Percentiles rank a stretch among this genome's conserved stretches.
Conservation (phyloP, 352 stramenopile species). For the Phytophthora pluvialis region DNA sequence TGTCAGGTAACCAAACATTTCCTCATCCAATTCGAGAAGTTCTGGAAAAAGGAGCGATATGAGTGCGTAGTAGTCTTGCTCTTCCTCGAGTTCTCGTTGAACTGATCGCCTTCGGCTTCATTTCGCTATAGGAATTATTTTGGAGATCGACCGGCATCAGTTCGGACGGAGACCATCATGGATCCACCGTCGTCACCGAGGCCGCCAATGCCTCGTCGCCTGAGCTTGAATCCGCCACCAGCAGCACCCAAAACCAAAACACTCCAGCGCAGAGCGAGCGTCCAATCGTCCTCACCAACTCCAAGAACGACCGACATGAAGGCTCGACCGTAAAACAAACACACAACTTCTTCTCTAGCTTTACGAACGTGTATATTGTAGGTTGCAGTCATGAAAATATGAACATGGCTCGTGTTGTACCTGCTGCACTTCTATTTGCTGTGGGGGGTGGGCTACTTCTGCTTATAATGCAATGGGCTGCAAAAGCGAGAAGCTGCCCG, state of each 20-base stretch:
- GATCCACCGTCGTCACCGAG: constrained; percentile 21
- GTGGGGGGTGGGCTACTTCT: constrained; percentile 12
- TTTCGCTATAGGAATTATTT: constrained; percentile 59
- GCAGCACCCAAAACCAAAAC: constrained; percentile 34
- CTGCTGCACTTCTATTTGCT: constrained; percentile 36
- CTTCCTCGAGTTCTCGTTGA: neutral
- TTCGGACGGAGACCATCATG: neutral
- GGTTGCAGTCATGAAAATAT: constrained; percentile 44
- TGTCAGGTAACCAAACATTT: constrained; percentile 68
- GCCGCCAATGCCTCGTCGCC: constrained; percentile 32
- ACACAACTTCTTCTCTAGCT: constrained; percentile 11
- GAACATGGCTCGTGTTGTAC: constrained; percentile 39
- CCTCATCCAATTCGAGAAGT: constrained; percentile 79
- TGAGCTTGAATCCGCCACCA: constrained; percentile 56
- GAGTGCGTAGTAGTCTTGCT: constrained; percentile 41
- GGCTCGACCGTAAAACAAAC: neutral
- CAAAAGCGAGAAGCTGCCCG: constrained; percentile 95
- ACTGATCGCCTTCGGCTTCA: constrained; percentile 2
- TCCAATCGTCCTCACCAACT: constrained; percentile 28
- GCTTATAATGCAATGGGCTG: constrained; percentile 83
- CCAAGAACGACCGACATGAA: constrained; percentile 12
- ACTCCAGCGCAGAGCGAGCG: constrained; percentile 53
- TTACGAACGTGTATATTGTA: constrained; percentile 44
- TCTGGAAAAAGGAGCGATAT: constrained; percentile 79
- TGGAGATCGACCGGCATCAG: constrained; percentile 36